These are phyloP conservation scores for Talaromyces amestolkiae DNA, from an alignment of 2,329 filamentous ascomycete genomes.

Conservation along the genomic window DNA sequence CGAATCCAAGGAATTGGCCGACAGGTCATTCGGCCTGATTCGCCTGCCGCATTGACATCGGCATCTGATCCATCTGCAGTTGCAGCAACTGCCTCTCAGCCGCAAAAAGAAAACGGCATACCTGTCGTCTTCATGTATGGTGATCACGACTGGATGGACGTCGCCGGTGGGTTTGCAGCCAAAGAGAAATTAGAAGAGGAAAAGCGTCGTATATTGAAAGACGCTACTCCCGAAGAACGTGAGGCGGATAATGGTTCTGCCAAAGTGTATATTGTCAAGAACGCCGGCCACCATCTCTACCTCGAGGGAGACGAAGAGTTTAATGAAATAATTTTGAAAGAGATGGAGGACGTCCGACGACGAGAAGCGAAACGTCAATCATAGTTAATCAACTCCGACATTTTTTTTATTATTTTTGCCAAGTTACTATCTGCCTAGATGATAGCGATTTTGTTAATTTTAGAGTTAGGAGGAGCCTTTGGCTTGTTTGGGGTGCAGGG, in stretches of 20 bases:
- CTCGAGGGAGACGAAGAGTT: conserved; percentile 69
- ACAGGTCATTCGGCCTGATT: conserved; percentile 51
- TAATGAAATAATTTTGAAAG: conserved; percentile 61
- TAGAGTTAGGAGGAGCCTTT: not conserved
- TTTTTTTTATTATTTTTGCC: not conserved
- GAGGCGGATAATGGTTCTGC: conserved; percentile 72
- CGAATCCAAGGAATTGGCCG: conserved; percentile 83
- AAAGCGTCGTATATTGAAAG: conserved; percentile 57
- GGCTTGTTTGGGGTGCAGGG: not conserved
- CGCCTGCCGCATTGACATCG: conserved; percentile 20
- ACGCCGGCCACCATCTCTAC: conserved; percentile 71
- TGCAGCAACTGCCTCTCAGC: conserved; percentile 21
- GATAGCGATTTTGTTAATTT: not conserved
- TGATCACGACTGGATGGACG: conserved; percentile 98
- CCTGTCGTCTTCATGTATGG: conserved; percentile 95
- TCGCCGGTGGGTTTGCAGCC: conserved; percentile 76
- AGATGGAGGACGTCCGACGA: conserved; percentile 61
- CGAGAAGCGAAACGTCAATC: conserved; percentile 26
- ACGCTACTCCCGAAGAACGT: conserved; percentile 65
- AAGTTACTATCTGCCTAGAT: not conserved
- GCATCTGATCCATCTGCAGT: conserved; percentile 26
- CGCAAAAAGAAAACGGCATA: conserved; percentile 61
- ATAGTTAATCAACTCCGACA: not conserved
- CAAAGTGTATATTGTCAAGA: conserved; percentile 74
- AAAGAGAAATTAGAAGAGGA: conserved; percentile 74